Base-by-base conservation (phyloP, 2,329 filamentous ascomycete genomes). In the Exophiala viscosa region DNA sequence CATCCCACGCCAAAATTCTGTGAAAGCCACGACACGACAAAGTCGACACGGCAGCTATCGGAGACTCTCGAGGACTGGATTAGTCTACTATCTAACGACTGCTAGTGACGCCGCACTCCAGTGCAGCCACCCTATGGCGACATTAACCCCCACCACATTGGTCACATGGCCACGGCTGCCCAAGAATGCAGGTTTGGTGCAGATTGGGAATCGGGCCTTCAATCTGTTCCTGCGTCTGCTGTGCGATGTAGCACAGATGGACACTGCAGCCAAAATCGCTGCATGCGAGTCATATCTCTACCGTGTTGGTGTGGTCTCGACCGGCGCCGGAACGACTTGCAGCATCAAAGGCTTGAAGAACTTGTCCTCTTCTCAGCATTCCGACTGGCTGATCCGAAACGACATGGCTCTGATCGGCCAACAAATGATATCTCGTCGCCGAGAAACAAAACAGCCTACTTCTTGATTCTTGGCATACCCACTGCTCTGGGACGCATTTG, bases 211-310 rank as follows among this genome's bases (percentile, higher is more conserved):
- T 15, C 5, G 15, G 4, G 7, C 32, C 32, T 34, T 32, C 53
- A 31, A 28, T 32, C 38, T 23, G 54, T 54, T 50, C 55, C 46
- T 57, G 55, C 55, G 44, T 50, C 28, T 51, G 48, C 51, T 54
- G 50, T 57, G 46, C 38, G 31, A 42, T 34, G 54, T 56, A 40
- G 40, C 44, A 48, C 55, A 45, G 55, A 52, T 54, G 48, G 38
- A n/a, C 48, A 28, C 33, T 48, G 51, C 50, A 49, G 38, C 49
- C 38, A 45, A 35, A 50, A 36, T 44, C 41, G 42, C 48, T 42
- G 18, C 45, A 54, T 54, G 50, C 48, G 31, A 50, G 54, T 57
- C 54, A 57, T 57, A 38, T 14, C 14, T 28, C 33, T 38, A 35
- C 18, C 44, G 23, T 47, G 46, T 32, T 46, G 41, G 44, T 23